Conservation (phyloP, 2,329 filamentous ascomycete species). For the Mollisia scopiformis region DNA sequence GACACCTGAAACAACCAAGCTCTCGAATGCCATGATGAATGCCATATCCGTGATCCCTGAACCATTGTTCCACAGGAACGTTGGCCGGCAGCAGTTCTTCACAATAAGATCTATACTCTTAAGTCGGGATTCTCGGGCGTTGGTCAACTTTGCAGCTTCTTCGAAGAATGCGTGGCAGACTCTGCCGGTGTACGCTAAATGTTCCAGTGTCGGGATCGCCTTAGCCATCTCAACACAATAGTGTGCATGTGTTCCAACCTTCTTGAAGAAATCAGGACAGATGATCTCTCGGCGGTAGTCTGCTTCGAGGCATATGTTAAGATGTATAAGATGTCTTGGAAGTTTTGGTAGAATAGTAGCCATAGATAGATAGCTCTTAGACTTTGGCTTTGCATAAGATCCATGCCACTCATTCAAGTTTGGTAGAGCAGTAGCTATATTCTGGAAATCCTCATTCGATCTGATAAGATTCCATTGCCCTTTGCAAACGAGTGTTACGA, state of each 20-base stretch:
- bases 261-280: conserved; percentile 62
- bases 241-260: conserved; percentile 60
- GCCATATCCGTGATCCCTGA: conserved; percentile 73
- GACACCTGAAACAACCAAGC: conserved; percentile 66
- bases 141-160: conserved; percentile 51
- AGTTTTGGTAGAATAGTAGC: conserved; percentile 62
- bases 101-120: conserved; percentile 73
- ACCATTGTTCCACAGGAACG: conserved; percentile 59
- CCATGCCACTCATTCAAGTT: conserved; percentile 60
- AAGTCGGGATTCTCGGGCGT: conserved; percentile 51
- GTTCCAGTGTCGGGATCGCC: conserved; percentile 64
- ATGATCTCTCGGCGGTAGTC: conserved; percentile 69
- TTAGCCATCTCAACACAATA: conserved; percentile 67
- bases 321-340: conserved; percentile 59
- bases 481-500: conserved; percentile 71
- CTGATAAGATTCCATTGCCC: conserved; percentile 80
- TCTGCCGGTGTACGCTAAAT: conserved; percentile 72
- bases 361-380: conserved; percentile 73
- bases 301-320: conserved; percentile 72
- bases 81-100: conserved; percentile 70
- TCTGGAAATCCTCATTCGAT: conserved; percentile 62
- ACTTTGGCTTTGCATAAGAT: conserved; percentile 69
- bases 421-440: conserved; percentile 64
- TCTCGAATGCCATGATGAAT: conserved; percentile 74
- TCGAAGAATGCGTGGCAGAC: conserved; percentile 73